These are phyloP conservation scores for Dactylellina leptospora DNA, from an alignment of 2,329 filamentous ascomycete genomes.

Conservation along the genomic window DNA sequence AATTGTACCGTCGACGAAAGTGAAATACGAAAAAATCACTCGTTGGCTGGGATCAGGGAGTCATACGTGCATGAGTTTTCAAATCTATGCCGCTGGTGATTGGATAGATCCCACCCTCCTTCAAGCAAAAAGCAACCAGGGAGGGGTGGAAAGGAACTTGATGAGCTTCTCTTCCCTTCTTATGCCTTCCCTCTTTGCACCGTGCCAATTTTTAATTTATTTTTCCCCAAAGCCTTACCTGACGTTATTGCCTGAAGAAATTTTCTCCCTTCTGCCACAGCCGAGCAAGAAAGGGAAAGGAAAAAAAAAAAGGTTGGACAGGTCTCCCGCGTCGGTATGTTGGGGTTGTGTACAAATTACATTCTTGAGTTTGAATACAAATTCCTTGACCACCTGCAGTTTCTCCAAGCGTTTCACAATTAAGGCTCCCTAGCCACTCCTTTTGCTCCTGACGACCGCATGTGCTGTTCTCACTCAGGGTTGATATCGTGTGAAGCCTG, in stretches of 20 bases:
- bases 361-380: constrained; percentile 38
- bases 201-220: constrained; percentile 40
- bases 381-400: constrained; percentile 23
- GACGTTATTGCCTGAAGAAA: constrained; percentile 49
- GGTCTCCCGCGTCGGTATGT: constrained; percentile 41
- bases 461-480: constrained; percentile 37
- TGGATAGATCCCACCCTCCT: constrained; percentile 43
- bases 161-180: constrained; percentile 54
- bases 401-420: constrained; percentile 49
- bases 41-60: constrained; percentile 54
- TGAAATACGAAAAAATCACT: constrained; percentile 54
- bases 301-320: constrained; percentile 38
- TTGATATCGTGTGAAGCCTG: constrained; percentile 36
- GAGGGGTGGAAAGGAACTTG: constrained; percentile 44
- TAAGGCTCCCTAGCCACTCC: constrained; percentile 30
- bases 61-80: constrained; percentile 53
- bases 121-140: constrained; percentile 41
- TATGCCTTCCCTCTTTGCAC: constrained; percentile 53
- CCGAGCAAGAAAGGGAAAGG: constrained; percentile 9
- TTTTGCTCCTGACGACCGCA: constrained; percentile 40
- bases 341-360: constrained; percentile 32
- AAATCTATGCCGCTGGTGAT: constrained; percentile 48
- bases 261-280: constrained; percentile 35
- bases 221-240: constrained; percentile 25
- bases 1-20: constrained; percentile 46